phyloP scores from a whole-genome alignment of 352 stramenopile species.

The Phytophthora pseudosyringae region DNA sequence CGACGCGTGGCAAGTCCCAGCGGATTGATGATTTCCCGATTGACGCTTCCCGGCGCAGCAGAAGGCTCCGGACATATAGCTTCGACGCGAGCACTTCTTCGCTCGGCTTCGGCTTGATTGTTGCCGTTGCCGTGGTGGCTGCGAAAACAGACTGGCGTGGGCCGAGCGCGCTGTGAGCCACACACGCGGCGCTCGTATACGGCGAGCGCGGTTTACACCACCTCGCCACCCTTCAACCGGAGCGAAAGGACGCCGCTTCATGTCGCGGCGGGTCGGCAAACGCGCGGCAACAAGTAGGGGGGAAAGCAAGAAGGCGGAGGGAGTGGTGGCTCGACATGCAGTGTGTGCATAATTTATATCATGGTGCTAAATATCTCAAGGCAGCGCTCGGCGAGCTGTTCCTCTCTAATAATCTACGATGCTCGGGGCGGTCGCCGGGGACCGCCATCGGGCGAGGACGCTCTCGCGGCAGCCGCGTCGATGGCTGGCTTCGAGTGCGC shows the following conservation, averaged over 20 bases:
- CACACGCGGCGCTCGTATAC: neutral
- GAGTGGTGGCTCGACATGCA: constrained; percentile 5
- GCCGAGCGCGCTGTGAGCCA: neutral
- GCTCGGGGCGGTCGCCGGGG: constrained; percentile 2
- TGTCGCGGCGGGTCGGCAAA: constrained; percentile 25
- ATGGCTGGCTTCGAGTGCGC: neutral
- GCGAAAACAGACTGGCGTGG: constrained; percentile 20
- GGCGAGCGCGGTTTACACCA: neutral
- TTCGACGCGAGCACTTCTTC: constrained; percentile 7
- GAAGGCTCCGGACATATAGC: constrained; percentile 6
- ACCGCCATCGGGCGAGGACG: neutral
- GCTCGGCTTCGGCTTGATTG: constrained; percentile 1
- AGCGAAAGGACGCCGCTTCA: constrained; percentile 20
- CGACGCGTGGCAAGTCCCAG: neutral
- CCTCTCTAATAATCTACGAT: constrained; percentile 28
- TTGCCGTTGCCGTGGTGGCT: constrained; percentile 9
- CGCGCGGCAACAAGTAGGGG: too few species aligned
- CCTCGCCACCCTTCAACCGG: constrained; percentile 1
- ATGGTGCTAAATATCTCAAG: constrained; percentile 41
- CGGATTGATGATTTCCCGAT: constrained; percentile 17
- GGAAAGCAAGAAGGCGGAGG: too few species aligned
- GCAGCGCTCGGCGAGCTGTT: constrained; percentile 7
- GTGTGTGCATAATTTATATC: constrained; percentile 47
- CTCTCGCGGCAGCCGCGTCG: neutral
- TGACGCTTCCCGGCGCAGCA: constrained; percentile 11